phyloP scores from a whole-genome alignment of 306 rosid species.

The Cajanus cajan region DNA sequence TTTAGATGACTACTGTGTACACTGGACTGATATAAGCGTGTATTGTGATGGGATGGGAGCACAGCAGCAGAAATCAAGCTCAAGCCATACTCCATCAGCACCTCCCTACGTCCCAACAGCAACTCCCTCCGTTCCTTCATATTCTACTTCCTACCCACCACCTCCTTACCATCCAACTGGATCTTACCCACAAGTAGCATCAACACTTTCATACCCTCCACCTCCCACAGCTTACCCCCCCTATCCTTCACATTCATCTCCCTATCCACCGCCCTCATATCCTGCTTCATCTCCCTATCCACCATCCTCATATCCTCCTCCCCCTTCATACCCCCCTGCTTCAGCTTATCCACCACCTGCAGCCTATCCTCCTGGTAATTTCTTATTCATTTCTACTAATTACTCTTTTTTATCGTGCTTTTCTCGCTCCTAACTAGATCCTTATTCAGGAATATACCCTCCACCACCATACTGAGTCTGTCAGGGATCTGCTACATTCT shows the following conservation, averaged over 20 bases:
- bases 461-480: conserved; percentile 74
- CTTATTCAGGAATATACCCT: conserved; percentile 61
- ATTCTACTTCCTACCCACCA: conserved; percentile 27
- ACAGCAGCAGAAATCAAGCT: conserved; percentile 3
- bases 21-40: too few species aligned
- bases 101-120: conserved; percentile 49
- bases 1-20: neutral
- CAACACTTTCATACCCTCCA: neutral
- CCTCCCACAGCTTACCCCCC: conserved; percentile 19
- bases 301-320: conserved; percentile 22
- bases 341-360: conserved; percentile 46
- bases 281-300: conserved; percentile 19
- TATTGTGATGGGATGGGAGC: neutral
- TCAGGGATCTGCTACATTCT: conserved; percentile 4
- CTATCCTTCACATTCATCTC: conserved; percentile 11
- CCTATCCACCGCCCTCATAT: conserved; percentile 11
- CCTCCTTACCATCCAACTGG: conserved; percentile 15
- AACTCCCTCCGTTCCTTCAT: conserved; percentile 27
- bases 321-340: conserved; percentile 11
- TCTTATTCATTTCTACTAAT: neutral
- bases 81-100: conserved; percentile 52
- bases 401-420: neutral
- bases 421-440: conserved; percentile 32
- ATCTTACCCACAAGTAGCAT: conserved; percentile 8
- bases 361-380: conserved; percentile 53